Conservation (phyloP, 1,284 basidiomycete species). For the Apiotrichum mycotoxinovorans region DNA sequence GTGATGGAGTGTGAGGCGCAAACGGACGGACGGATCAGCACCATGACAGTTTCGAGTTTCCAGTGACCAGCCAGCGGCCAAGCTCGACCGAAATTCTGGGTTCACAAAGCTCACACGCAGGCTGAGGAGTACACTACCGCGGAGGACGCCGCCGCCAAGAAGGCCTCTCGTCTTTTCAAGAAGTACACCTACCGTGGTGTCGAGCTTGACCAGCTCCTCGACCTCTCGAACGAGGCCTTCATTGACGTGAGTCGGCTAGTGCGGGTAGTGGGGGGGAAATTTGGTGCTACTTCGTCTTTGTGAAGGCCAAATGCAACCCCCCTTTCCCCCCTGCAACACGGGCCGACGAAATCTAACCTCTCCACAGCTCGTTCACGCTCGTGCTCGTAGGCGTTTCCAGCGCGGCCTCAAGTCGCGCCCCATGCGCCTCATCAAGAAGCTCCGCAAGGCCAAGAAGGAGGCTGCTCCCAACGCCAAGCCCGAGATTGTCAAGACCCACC, state of each 20-base stretch:
- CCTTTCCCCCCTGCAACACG: too few species aligned
- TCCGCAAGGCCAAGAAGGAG: slow-evolving; percentile 99
- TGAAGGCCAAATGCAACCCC: too few species aligned
- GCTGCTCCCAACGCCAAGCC: slow-evolving; percentile 98
- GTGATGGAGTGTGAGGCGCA: too few species aligned
- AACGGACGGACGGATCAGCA: too few species aligned
- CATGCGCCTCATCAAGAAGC: slow-evolving; percentile 98
- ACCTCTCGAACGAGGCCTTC: slow-evolving; percentile 89
- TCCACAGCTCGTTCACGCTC: slow-evolving; percentile 95
- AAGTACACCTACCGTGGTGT: slow-evolving; percentile 98
- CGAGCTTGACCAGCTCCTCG: slow-evolving; percentile 94
- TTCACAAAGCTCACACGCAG: neutral
- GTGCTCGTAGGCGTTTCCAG: slow-evolving; percentile 97
- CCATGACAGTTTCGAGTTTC: too few species aligned
- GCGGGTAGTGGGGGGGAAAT: too few species aligned
- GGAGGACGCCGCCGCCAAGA: slow-evolving; percentile 83
- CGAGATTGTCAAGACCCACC: slow-evolving; percentile 95
- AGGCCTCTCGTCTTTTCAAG: slow-evolving; percentile 97
- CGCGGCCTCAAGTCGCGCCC: slow-evolving; percentile 98
- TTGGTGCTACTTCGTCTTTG: too few species aligned
- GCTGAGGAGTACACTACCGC: slow-evolving; percentile 68
- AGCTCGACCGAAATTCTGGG: too few species aligned
- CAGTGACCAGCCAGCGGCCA: too few species aligned
- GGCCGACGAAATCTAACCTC: too few species aligned
- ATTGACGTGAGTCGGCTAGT: slow-evolving; percentile 49